Conservation (phyloP, 2,329 filamentous ascomycete genomes). For the Escovopsis sp. region DNA sequence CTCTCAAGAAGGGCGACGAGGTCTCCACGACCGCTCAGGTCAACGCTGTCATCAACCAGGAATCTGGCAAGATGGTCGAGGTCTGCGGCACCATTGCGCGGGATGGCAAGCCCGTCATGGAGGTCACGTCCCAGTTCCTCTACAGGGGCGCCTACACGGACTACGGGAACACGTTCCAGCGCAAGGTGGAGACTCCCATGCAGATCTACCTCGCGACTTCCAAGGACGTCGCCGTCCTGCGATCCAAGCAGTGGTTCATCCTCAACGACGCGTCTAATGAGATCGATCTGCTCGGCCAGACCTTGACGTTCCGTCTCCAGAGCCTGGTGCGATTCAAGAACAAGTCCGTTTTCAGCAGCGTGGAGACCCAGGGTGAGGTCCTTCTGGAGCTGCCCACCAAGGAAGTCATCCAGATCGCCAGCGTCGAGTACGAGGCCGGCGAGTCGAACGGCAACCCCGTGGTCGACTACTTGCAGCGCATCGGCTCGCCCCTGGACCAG, state of each 20-base stretch:
- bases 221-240: conserved; percentile 86
- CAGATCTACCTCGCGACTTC: conserved; percentile 75
- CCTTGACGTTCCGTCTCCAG: conserved; percentile 87
- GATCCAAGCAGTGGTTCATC: conserved; percentile 96
- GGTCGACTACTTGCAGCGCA: conserved; percentile 84
- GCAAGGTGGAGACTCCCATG: conserved; percentile 90
- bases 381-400: conserved; percentile 90
- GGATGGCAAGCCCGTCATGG: conserved; percentile 78
- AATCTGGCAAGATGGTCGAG: conserved; percentile 98
- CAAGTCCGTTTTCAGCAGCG: conserved; percentile 76
- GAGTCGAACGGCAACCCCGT: conserved; percentile 91
- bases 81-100: conserved; percentile 94
- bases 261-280: conserved; percentile 56
- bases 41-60: conserved; percentile 96
- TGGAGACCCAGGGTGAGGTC: conserved; percentile 85
- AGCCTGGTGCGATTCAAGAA: conserved; percentile 91
- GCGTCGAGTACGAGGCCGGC: conserved; percentile 87
- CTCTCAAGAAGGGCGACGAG: conserved; percentile 87
- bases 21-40: conserved; percentile 88
- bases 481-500: conserved; percentile 87
- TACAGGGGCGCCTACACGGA: conserved; percentile 89
- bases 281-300: conserved; percentile 81
- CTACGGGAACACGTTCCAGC: conserved; percentile 96
- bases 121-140: conserved; percentile 95
- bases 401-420: conserved; percentile 94